Percentiles rank a stretch among this genome's conserved stretches.
These are phyloP conservation scores for Pseudogymnoascus sp. DNA, from an alignment of 2,329 filamentous ascomycete genomes.

Conservation along the genomic window DNA sequence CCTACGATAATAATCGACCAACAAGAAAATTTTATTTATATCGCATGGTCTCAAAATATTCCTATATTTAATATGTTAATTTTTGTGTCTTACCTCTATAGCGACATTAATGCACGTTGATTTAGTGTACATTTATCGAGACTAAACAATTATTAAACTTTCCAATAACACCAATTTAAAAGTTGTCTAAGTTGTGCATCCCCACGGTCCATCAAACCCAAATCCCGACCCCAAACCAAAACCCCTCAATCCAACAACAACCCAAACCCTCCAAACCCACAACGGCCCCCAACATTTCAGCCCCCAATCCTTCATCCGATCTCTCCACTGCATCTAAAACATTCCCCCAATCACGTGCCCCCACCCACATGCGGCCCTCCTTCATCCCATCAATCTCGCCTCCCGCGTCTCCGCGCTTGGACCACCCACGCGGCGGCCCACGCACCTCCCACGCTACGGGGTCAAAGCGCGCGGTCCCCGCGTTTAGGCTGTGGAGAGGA, in stretches of 20 bases:
- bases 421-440: not conserved
- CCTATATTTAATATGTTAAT: not conserved
- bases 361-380: not conserved
- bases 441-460: not conserved
- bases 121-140: not conserved
- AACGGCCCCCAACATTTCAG: not conserved
- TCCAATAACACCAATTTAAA: not conserved
- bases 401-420: not conserved
- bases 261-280: not conserved
- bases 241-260: not conserved
- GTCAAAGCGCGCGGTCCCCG: slow-evolving; percentile 1
- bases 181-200: not conserved
- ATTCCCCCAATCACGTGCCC: not conserved
- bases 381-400: not conserved
- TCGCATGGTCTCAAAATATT: not conserved
- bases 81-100: not conserved
- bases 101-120: not conserved
- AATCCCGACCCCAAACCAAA: too few relatives aligned
- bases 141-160: not conserved
- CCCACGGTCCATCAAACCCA: not conserved
- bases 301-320: not conserved
- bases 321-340: not conserved
- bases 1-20: not conserved
- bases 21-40: not conserved
- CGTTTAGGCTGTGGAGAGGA: not conserved